Evolutionary conservation across 116 monocot species (phyloP).

Genomic region (Zostera marina): DNA sequence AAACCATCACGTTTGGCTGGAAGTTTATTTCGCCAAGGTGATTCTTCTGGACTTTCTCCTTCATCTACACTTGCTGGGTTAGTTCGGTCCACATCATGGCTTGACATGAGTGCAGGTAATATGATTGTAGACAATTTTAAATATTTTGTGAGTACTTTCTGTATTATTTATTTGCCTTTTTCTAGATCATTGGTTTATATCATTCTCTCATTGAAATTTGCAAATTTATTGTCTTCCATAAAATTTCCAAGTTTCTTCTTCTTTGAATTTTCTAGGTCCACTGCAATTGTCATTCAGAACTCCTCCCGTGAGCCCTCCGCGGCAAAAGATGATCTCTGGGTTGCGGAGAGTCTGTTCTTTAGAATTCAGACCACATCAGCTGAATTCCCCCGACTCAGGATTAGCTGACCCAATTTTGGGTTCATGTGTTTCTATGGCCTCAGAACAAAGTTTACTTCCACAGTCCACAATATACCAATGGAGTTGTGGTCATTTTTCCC

Average conservation of each 20-base stretch:
- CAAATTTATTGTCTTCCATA: neutral
- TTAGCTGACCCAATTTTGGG: slow-evolving; percentile 62
- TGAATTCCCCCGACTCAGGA: slow-evolving; percentile 60
- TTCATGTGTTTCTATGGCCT: slow-evolving; percentile 20
- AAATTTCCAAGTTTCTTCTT: neutral
- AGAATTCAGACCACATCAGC: slow-evolving; percentile 60
- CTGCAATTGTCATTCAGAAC: slow-evolving; percentile 70
- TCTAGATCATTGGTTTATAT: neutral
- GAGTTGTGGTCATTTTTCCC: slow-evolving; percentile 97
- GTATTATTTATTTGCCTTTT: neutral
- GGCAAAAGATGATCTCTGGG: slow-evolving; percentile 52
- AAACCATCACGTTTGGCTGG: slow-evolving; percentile 27
- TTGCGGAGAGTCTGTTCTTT: slow-evolving; percentile 70
- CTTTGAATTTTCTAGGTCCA: slow-evolving; percentile 36
- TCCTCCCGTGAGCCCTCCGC: slow-evolving; percentile 87
- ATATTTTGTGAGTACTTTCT: neutral
- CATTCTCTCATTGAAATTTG: neutral
- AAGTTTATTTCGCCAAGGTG: slow-evolving; percentile 28
- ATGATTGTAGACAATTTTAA: neutral
- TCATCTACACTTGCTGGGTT: slow-evolving; percentile 45
- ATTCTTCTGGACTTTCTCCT: slow-evolving; percentile 19
- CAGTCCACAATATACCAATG: slow-evolving; percentile 79
- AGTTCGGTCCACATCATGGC: slow-evolving; percentile 79
- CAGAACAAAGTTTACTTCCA: slow-evolving; percentile 62
- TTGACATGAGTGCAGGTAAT: slow-evolving; percentile 88